phyloP scores from a whole-genome alignment of 2,329 filamentous ascomycete species.

The Stromatinia cepivora region DNA sequence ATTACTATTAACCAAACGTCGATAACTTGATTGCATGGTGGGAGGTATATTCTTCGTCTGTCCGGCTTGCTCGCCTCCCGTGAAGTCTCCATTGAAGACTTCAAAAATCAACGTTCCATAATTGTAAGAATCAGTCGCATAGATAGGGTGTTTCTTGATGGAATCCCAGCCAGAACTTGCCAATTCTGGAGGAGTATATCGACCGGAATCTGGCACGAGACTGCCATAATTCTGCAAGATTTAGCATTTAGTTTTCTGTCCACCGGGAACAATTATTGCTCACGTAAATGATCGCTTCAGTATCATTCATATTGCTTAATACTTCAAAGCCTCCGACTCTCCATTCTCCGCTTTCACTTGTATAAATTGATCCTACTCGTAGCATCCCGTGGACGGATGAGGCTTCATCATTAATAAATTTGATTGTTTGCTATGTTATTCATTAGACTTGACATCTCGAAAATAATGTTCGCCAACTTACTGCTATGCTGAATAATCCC shows the following conservation, averaged over 20 bases:
- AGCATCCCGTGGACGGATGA: slow-evolving; percentile 87
- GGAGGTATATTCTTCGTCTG: slow-evolving; percentile 85
- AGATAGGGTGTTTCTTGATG: slow-evolving; percentile 78
- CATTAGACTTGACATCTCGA: slow-evolving; percentile 9
- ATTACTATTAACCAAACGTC: slow-evolving; percentile 81
- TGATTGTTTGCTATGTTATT: slow-evolving; percentile 70
- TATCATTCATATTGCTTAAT: slow-evolving; percentile 91
- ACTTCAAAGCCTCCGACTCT: slow-evolving; percentile 93
- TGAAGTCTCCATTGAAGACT: slow-evolving; percentile 84
- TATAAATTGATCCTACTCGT: slow-evolving; percentile 83
- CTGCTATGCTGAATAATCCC: slow-evolving; percentile 84
- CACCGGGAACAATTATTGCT: neutral
- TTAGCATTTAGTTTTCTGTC: slow-evolving; percentile 12
- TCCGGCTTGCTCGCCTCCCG: slow-evolving; percentile 73
- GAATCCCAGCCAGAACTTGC: slow-evolving; percentile 85
- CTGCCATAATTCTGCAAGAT: slow-evolving; percentile 73
- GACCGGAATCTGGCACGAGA: slow-evolving; percentile 77
- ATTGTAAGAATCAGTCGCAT: slow-evolving; percentile 84
- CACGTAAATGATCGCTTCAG: slow-evolving; percentile 89
- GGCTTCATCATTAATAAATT: slow-evolving; percentile 94
- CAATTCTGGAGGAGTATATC: slow-evolving; percentile 86
- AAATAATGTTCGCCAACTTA: slow-evolving; percentile 44
- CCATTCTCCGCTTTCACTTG: slow-evolving; percentile 96
- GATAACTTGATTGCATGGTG: slow-evolving; percentile 88
- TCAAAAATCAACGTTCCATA: slow-evolving; percentile 85